Evolutionary conservation across 2,329 filamentous ascomycete species (phyloP).

Genomic region (Colletotrichum orchidophilum): DNA sequence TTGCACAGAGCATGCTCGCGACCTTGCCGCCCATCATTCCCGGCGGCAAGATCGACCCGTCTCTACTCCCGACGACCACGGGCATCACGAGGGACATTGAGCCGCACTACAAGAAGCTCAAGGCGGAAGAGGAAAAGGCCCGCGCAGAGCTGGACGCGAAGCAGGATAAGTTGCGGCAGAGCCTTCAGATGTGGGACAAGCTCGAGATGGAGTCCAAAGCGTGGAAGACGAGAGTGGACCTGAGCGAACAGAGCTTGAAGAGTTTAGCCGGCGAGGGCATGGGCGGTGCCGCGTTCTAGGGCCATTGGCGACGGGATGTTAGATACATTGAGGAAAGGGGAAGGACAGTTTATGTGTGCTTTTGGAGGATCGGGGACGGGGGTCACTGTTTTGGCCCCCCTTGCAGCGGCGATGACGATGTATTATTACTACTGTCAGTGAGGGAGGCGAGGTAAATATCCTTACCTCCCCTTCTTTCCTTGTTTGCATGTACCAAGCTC

Average conservation of each 20-base stretch:
- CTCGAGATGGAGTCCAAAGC: constrained; percentile 63
- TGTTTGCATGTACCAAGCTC: constrained; percentile 8
- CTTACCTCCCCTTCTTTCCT: not conserved
- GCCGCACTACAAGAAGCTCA: constrained; percentile 61
- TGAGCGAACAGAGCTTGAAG: constrained; percentile 66
- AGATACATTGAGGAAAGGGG: not conserved
- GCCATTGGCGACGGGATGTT: not conserved
- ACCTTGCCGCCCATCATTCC: constrained; percentile 62
- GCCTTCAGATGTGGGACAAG: constrained; percentile 62
- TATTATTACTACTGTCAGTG: not conserved
- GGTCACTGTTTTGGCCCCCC: not conserved
- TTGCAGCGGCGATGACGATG: constrained; percentile 10
- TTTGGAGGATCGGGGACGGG: not conserved
- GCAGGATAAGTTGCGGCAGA: constrained; percentile 64
- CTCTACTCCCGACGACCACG: constrained; percentile 50
- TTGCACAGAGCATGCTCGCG: constrained; percentile 62
- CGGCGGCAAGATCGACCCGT: constrained; percentile 63
- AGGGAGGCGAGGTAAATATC: not conserved
- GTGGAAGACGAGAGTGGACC: constrained; percentile 64
- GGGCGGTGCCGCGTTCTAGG: constrained; percentile 64
- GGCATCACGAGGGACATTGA: constrained; percentile 65
- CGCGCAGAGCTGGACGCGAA: constrained; percentile 62
- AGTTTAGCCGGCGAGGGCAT: constrained; percentile 65
- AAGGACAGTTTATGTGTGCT: not conserved
- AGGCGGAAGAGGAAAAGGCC: constrained; percentile 67